Evolutionary conservation across 495 filamentous ascomycete genomes (phyloP).

Genomic region (Xylaria nigripes): DNA sequence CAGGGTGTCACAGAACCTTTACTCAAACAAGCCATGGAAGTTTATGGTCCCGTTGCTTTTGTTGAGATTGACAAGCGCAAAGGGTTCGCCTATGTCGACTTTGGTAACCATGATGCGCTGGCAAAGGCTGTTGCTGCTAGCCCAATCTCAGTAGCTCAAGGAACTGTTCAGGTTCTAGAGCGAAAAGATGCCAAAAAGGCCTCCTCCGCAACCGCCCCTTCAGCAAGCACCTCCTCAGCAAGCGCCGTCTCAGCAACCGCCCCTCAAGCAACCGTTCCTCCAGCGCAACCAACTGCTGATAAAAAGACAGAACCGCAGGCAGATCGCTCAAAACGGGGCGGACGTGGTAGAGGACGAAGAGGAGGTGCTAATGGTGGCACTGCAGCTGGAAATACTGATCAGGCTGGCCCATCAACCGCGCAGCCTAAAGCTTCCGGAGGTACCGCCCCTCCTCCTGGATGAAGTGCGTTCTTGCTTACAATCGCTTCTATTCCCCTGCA

Average conservation of each 20-base stretch:
- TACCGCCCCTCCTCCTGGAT: not conserved
- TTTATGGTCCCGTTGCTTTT: slow-evolving; percentile 60
- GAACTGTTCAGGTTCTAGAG: slow-evolving; percentile 78
- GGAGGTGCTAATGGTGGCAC: slow-evolving; percentile 1
- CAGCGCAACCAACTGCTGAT: not conserved
- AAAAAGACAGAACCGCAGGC: slow-evolving; percentile 9
- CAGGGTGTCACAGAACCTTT: slow-evolving; percentile 80
- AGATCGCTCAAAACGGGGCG: slow-evolving; percentile 10
- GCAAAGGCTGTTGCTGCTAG: slow-evolving; percentile 73
- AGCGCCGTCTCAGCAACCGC: not conserved
- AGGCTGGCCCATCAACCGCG: not conserved
- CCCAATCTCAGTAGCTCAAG: slow-evolving; percentile 71
- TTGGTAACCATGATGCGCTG: slow-evolving; percentile 59
- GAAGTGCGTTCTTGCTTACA: not conserved
- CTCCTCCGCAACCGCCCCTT: not conserved
- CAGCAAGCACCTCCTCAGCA: not conserved
- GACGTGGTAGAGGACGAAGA: slow-evolving; percentile 8
- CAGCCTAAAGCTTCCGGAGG: slow-evolving; percentile 2
- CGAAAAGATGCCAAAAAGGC: slow-evolving; percentile 50
- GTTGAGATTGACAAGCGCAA: slow-evolving; percentile 91
- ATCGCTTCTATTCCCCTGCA: not conserved
- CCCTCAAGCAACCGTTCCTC: not conserved
- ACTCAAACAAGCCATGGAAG: slow-evolving; percentile 60
- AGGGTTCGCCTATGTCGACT: slow-evolving; percentile 86
- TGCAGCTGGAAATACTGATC: not conserved